phyloP scores from a whole-genome alignment of 2,329 filamentous ascomycete genomes.

The Fusarium sp. region DNA sequence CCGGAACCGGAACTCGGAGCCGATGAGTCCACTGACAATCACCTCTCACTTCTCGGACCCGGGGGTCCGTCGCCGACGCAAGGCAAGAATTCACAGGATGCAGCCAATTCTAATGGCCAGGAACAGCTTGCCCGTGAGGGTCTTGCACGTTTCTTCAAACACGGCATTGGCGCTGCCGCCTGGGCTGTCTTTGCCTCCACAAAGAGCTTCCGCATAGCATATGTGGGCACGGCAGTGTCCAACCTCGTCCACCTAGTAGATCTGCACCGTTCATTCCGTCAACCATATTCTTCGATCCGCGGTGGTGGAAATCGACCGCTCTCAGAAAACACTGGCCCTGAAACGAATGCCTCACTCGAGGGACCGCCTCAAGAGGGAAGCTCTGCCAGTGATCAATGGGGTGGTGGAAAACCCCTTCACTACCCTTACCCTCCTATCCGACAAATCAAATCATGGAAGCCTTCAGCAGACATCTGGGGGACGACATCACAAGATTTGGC shows the following conservation, averaged over 20 bases:
- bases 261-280: slow-evolving; percentile 39
- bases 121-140: slow-evolving; percentile 41
- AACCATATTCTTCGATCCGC: slow-evolving; percentile 31
- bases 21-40: slow-evolving; percentile 3
- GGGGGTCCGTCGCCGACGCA: neutral
- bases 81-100: slow-evolving; percentile 9
- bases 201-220: slow-evolving; percentile 43
- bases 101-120: slow-evolving; percentile 22
- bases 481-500: slow-evolving; percentile 39
- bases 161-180: slow-evolving; percentile 40
- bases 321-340: slow-evolving; percentile 23
- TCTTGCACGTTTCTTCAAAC: slow-evolving; percentile 40
- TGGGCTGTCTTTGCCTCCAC: slow-evolving; percentile 42
- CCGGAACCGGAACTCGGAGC: slow-evolving; percentile 28
- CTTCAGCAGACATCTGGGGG: slow-evolving; percentile 32
- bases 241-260: slow-evolving; percentile 41
- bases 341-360: slow-evolving; percentile 29
- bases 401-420: slow-evolving; percentile 25
- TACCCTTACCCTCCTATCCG: slow-evolving; percentile 44
- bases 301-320: slow-evolving; percentile 10
- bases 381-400: slow-evolving; percentile 16
- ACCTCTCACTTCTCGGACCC: slow-evolving; percentile 12
- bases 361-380: slow-evolving; percentile 29
- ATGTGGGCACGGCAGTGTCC: slow-evolving; percentile 42
- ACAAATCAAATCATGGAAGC: slow-evolving; percentile 41